Evolutionary conservation across 75 land plant genomes (phyloP).

Genomic region (Ceratopteris richardii): DNA sequence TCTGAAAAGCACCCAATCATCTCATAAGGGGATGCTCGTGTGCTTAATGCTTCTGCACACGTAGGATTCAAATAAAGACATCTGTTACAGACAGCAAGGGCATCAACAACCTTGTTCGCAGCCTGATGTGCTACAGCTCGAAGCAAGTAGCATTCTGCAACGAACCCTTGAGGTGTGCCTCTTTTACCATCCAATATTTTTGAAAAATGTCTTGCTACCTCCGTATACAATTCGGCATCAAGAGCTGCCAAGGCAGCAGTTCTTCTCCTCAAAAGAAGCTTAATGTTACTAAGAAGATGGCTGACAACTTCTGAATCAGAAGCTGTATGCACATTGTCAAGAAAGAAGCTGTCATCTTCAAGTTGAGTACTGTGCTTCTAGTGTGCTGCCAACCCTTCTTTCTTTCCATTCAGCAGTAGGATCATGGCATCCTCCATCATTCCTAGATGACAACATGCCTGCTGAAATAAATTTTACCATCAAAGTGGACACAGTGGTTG

Average conservation of each 20-base stretch:
- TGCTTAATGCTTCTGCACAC: slow-evolving; percentile 42
- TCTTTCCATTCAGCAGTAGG: slow-evolving; percentile 62
- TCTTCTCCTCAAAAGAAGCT: slow-evolving; percentile 58
- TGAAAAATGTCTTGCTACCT: slow-evolving; percentile 57
- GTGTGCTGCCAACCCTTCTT: slow-evolving; percentile 51
- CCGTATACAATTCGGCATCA: slow-evolving; percentile 60
- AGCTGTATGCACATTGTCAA: background rate
- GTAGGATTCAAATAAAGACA: slow-evolving; percentile 51
- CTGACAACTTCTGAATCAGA: slow-evolving; percentile 34
- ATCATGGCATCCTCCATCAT: slow-evolving; percentile 75
- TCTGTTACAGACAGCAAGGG: slow-evolving; percentile 65
- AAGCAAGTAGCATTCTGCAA: slow-evolving; percentile 51
- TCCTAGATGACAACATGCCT: slow-evolving; percentile 71
- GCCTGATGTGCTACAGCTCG: slow-evolving; percentile 44
- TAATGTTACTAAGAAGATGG: slow-evolving; percentile 54
- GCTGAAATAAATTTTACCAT: slow-evolving; percentile 5
- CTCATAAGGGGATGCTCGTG: slow-evolving; percentile 45
- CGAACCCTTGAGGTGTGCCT: slow-evolving; percentile 53
- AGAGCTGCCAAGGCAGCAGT: slow-evolving; percentile 61
- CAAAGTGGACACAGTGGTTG: too few relatives aligned
- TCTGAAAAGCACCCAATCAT: slow-evolving; percentile 45
- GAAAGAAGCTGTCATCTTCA: slow-evolving; percentile 52
- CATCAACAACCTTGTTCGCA: slow-evolving; percentile 51
- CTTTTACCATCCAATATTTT: slow-evolving; percentile 63
- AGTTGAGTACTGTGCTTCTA: slow-evolving; percentile 41